Evolutionary conservation across 176 grass and related monocot species (phyloP).

Genomic region (Carex scoparia): DNA sequence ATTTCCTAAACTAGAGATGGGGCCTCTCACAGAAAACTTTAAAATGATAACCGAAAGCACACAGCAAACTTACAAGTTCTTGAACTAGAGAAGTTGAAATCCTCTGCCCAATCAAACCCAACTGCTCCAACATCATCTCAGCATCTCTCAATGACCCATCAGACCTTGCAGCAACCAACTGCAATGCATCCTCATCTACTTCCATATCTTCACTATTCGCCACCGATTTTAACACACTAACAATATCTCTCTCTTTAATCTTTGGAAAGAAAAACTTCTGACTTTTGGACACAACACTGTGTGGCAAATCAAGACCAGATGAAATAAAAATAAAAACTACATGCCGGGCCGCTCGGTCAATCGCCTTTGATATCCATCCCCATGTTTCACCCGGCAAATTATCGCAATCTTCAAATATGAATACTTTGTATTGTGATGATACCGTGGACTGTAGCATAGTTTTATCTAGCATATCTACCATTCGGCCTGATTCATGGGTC

Average conservation of each 20-base stretch:
- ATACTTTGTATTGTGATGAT: slow-evolving; percentile 63
- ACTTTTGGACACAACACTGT: slow-evolving; percentile 74
- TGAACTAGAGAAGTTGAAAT: slow-evolving; percentile 85
- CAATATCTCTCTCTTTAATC: slow-evolving; percentile 74
- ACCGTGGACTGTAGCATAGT: slow-evolving; percentile 42
- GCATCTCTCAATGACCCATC: slow-evolving; percentile 92
- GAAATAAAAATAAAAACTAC: slow-evolving; percentile 77
- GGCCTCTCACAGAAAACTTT: not conserved
- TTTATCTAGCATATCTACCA: slow-evolving; percentile 54
- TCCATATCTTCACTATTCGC: slow-evolving; percentile 73
- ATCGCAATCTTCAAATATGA: slow-evolving; percentile 83
- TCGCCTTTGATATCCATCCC: slow-evolving; percentile 61
- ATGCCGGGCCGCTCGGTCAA: slow-evolving; percentile 56
- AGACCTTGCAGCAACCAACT: slow-evolving; percentile 62
- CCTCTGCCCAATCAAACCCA: slow-evolving; percentile 86
- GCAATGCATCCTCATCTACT: slow-evolving; percentile 80
- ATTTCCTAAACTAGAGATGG: not conserved
- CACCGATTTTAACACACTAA: slow-evolving; percentile 60
- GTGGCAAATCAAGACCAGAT: slow-evolving; percentile 72
- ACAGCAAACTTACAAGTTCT: slow-evolving; percentile 74
- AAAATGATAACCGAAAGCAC: not conserved
- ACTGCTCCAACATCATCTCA: slow-evolving; percentile 92
- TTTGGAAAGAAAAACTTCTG: slow-evolving; percentile 97
- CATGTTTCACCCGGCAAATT: slow-evolving; percentile 56
- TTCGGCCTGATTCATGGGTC: slow-evolving; percentile 58